Evolutionary conservation across 768 basidiomycete genomes (phyloP), one percentile per base, ranked within the genome.

Genomic region (Kwoniella dendrophila): DNA sequence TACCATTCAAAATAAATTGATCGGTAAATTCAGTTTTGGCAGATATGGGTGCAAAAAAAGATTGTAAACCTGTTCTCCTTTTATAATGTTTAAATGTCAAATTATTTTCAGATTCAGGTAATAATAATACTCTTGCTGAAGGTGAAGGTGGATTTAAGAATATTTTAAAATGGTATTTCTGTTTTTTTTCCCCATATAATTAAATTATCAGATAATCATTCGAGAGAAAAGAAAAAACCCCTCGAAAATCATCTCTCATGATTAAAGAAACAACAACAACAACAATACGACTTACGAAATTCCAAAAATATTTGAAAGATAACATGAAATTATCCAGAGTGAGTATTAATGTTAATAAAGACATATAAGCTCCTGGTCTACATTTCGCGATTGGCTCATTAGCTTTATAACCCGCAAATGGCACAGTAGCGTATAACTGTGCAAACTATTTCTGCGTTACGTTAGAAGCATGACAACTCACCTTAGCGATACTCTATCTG

Each of bases 121-220:
- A 66, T n/a, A 75, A 52, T 22, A 75, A 43, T 1, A 70, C 70
- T 1, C 70, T 59, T 3, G 71, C 66, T 22, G 70, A 56, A 26
- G 74, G 74, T 2, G 54, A 47, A 2, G 74, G 74, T 3, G 74
- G 74, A 22, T 63, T 32, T 5, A 67, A 60, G 55, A 75, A 70
- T 10, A 38, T 67, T 1, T 54, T 8, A 30, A 71, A 54, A 22
- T 53, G 41, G 8, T 18, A n/a, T 47, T 43, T 20, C 50, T 51
- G 50, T 5, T 43, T 36, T 43, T 8, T 14, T 14, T 43, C n/a
- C 41, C 12, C 7, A 43, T 11, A 11, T 14, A 43, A 18, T 8
- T 38, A 38, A 8, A 18, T 38, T 38, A 38, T 8, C 8, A 18
- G 36, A 38, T 38, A 38, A 38, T 38, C 8, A 38, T 8, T 38